A percentile compares a stretch with the other conserved stretches of the same genome.
Conservation (phyloP, 2,329 filamentous ascomycete genomes). For the Aspergillus eucalypticola region DNA sequence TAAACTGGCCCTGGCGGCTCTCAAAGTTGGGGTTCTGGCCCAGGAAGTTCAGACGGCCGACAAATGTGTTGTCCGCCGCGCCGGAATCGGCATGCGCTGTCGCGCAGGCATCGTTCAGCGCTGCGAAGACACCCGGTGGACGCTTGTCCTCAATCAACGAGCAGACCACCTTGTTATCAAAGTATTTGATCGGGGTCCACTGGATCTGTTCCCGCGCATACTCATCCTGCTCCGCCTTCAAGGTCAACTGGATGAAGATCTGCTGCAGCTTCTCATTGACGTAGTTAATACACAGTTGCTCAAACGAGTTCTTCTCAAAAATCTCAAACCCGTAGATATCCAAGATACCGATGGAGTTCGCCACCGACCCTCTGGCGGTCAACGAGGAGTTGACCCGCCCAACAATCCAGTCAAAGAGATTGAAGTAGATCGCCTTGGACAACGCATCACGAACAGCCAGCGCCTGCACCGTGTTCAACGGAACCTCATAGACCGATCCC, state of each 20-base stretch:
- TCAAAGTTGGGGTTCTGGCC: conserved; percentile 85
- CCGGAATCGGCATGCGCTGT: conserved; percentile 96
- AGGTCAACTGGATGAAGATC: conserved; percentile 95
- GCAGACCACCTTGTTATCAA: conserved; percentile 98
- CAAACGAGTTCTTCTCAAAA: conserved; percentile 98
- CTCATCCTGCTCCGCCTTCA: conserved; percentile 97
- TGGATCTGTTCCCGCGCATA: conserved; percentile 94
- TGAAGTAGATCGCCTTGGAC: conserved; percentile 94
- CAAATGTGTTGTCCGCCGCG: conserved; percentile 93
- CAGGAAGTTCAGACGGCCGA: conserved; percentile 87
- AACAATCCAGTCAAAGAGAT: conserved; percentile 98
- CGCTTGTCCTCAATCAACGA: conserved; percentile 91
- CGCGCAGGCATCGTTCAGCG: conserved; percentile 95
- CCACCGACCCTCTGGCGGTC: conserved; percentile 70
- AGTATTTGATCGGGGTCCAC: conserved; percentile 99
- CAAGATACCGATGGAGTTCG: conserved; percentile 90
- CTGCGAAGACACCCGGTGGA: conserved; percentile 90
- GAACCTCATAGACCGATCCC: conserved; percentile 70
- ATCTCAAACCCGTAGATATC: conserved; percentile 99
- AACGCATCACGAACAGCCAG: conserved; percentile 84
- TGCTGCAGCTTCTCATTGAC: conserved; percentile 99
- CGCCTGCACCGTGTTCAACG: conserved; percentile 85
- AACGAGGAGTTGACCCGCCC: conserved; percentile 86
- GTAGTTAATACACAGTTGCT: conserved; percentile 99
- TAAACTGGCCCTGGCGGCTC: conserved; percentile 90